phyloP scores from a whole-genome alignment of 306 rosid genomes.

The Gynostemma pentaphyllum region DNA sequence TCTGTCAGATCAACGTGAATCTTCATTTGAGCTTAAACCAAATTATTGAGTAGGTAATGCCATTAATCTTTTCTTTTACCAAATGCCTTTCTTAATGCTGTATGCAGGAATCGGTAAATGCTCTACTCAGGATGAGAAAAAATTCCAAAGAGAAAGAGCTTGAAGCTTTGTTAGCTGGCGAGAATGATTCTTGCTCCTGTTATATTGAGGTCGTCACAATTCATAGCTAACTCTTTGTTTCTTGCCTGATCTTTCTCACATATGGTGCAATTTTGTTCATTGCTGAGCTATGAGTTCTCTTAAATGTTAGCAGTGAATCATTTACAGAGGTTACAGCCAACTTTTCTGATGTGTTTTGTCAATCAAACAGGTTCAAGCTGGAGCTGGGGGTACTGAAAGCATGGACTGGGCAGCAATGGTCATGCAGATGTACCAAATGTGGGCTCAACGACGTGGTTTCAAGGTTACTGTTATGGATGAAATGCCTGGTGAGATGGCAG shows the following conservation, averaged over 20 bases:
- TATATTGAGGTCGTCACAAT: conserved; percentile 61
- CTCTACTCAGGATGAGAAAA: conserved; percentile 63
- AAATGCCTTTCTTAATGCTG: neutral
- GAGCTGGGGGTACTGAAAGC: conserved; percentile 98
- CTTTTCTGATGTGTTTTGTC: conserved; percentile 9
- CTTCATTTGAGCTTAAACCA: neutral
- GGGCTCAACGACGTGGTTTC: conserved; percentile 69
- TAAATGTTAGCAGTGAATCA: neutral
- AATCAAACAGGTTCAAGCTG: conserved; percentile 73
- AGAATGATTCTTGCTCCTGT: conserved; percentile 76
- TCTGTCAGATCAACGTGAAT: neutral
- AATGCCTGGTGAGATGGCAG: conserved; percentile 94
- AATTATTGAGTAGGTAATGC: neutral
- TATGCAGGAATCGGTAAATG: conserved; percentile 61
- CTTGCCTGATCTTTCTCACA: neutral
- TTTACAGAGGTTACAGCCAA: neutral
- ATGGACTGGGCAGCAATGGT: conserved; percentile 99
- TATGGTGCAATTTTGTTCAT: neutral
- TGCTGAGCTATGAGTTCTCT: neutral
- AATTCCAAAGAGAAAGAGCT: conserved; percentile 75
- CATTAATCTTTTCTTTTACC: neutral
- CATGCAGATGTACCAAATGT: conserved; percentile 85
- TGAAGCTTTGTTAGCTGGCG: conserved; percentile 83
- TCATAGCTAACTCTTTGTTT: neutral
- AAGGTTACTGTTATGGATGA: conserved; percentile 70